Percentiles rank a stretch among this genome's conserved stretches.
phyloP scores from a whole-genome alignment of 2,329 filamentous ascomycete species.

The Trichoderma koningiopsis region DNA sequence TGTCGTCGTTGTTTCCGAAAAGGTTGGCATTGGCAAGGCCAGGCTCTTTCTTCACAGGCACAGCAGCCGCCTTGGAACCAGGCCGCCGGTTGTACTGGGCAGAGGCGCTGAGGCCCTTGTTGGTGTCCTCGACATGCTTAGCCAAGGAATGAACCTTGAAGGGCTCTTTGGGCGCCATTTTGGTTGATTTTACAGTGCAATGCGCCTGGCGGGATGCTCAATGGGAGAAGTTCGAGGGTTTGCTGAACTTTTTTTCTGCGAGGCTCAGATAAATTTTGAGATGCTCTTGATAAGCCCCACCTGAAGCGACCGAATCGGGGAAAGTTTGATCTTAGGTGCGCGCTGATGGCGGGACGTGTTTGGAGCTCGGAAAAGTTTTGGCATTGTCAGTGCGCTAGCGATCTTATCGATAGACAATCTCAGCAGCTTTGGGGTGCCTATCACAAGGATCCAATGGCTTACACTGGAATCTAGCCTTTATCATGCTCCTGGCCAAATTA shows the following conservation, averaged over 20 bases:
- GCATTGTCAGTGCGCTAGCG: background rate
- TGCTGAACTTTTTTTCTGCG: slow-evolving; percentile 16
- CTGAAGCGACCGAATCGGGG: slow-evolving; percentile 23
- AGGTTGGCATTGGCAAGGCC: slow-evolving; percentile 32
- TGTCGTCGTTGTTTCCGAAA: slow-evolving; percentile 38
- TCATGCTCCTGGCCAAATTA: background rate
- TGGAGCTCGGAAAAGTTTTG: slow-evolving; percentile 21
- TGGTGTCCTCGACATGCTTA: slow-evolving; percentile 44
- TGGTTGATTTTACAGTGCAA: slow-evolving; percentile 27
- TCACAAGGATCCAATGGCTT: background rate
- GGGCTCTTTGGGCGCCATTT: slow-evolving; percentile 42
- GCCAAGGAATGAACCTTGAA: slow-evolving; percentile 43
- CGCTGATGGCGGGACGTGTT: slow-evolving; percentile 14
- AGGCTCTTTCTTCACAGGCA: slow-evolving; percentile 38
- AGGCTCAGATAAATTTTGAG: slow-evolving; percentile 24
- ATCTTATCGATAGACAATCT: slow-evolving; percentile 22
- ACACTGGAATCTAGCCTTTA: background rate
- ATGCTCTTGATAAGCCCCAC: slow-evolving; percentile 22
- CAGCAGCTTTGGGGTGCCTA: background rate
- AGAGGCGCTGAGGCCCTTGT: slow-evolving; percentile 40
- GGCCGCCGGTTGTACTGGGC: slow-evolving; percentile 39
- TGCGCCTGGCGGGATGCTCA: slow-evolving; percentile 31
- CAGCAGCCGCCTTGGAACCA: slow-evolving; percentile 31
- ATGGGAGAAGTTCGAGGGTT: slow-evolving; percentile 27
- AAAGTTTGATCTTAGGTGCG: slow-evolving; percentile 9